Base-by-base conservation (phyloP, 176 grass and related monocot species). In the Avena eriantha region DNA sequence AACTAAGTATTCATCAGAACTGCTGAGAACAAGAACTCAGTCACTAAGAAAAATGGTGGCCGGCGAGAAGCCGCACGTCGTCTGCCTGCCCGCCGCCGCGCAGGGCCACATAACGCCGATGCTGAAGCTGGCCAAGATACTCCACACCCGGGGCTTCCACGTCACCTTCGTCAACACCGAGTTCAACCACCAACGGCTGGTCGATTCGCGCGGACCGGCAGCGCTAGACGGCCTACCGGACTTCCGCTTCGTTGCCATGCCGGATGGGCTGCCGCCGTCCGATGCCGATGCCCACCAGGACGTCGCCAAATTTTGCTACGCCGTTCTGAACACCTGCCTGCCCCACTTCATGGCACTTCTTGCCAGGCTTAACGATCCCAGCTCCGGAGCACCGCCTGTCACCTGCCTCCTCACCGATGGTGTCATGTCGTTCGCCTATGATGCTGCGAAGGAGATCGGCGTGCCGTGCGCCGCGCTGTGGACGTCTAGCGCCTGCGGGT, bases 151-250 rank as follows among this genome's bases (percentile, higher is more conserved):
- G 18, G 95, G 92, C 54, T 92, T 97, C 88, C 86, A 89, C 77
- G 56, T 98, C 77, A 95, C 82, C 58, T 91, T 91, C 81, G 85
- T 91, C 76, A 91, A 87, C 81, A 87, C 59, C 39, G 89, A 91
- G 81, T 91, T 69, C 85, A 91, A 91, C 85, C 85, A 84, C 69
- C 67, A 59, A 0, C 83, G 91, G 3, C 66, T 95, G 47, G 80
- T 93, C 46, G 55, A 21, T 12, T 70, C 88, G 0, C 76, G 84
- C 8, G 86, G 87, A 12, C 26, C 82, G 58, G 68, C 47, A 15
- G 81, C 90, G 18, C 88, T 94, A 1, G 34, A 73, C 33, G 73
- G 83, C 75, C 56, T 92, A 16, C 76, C 84, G 0, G 86, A 91
- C 14, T 94, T 97, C 83, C 69, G 29, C 6, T 95, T 92, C 70